Evolutionary conservation across 495 filamentous ascomycete species (phyloP).

Genomic region (Xylaria bambusicola): DNA sequence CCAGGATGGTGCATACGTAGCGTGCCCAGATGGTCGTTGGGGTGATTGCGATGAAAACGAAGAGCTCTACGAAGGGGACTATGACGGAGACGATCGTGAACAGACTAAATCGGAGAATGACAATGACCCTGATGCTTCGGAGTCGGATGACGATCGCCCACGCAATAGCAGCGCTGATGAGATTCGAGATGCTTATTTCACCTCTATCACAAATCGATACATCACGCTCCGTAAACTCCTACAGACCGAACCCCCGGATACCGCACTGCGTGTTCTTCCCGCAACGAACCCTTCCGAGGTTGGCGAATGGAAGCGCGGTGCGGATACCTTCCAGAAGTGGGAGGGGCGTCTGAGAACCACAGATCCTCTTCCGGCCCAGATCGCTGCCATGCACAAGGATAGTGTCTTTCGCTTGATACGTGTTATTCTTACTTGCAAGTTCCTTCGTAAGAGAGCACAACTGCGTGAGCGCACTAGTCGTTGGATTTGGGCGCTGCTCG

Average conservation of each 20-base stretch:
- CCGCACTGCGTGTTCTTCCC: slow-evolving; percentile 53
- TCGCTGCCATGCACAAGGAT: slow-evolving; percentile 67
- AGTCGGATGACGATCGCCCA: slow-evolving; percentile 35
- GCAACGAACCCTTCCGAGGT: slow-evolving; percentile 59
- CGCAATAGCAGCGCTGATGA: slow-evolving; percentile 39
- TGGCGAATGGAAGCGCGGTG: slow-evolving; percentile 44
- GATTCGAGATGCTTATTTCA: slow-evolving; percentile 59
- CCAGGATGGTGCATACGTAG: slow-evolving; percentile 70
- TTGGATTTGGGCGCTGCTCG: slow-evolving; percentile 67
- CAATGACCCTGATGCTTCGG: slow-evolving; percentile 21
- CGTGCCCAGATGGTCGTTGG: slow-evolving; percentile 42
- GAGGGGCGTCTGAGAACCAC: slow-evolving; percentile 50
- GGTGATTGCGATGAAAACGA: slow-evolving; percentile 23
- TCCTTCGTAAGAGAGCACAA: slow-evolving; percentile 48
- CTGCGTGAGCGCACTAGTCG: slow-evolving; percentile 52
- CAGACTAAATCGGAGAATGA: slow-evolving; percentile 17
- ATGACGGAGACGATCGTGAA: slow-evolving; percentile 20
- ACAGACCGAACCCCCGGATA: slow-evolving; percentile 52
- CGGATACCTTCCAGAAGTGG: slow-evolving; percentile 52
- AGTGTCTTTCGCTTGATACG: slow-evolving; percentile 59
- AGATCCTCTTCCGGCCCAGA: slow-evolving; percentile 66
- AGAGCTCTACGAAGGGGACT: slow-evolving; percentile 20
- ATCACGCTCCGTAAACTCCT: slow-evolving; percentile 59
- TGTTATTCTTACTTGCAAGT: slow-evolving; percentile 44
- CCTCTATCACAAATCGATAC: slow-evolving; percentile 62